Conservation (phyloP, 441 rosid genomes). For the Syzygium syzygioides region DNA sequence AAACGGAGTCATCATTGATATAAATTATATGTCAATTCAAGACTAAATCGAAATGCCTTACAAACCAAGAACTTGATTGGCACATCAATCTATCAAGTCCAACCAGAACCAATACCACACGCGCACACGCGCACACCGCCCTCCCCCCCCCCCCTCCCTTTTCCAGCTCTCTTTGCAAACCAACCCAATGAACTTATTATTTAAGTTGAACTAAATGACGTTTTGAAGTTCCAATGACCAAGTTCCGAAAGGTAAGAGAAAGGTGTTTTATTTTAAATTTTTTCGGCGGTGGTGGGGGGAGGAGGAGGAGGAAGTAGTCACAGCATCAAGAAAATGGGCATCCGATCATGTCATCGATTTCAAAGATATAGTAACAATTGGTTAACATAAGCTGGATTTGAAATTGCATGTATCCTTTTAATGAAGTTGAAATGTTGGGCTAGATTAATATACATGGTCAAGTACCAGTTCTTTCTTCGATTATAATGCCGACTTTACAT, state of each 20-base stretch:
- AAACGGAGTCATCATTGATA: background rate
- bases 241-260: background rate
- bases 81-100: background rate
- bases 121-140: too few relatives aligned
- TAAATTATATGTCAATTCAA: background rate
- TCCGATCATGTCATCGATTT: background rate
- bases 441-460: background rate
- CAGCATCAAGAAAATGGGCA: background rate
- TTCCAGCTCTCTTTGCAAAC: background rate
- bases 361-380: background rate
- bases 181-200: background rate
- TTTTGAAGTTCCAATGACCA: background rate
- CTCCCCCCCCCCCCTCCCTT: too few relatives aligned
- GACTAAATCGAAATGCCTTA: background rate
- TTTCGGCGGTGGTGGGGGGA: rapidly evolving
- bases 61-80: background rate
- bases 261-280: background rate
- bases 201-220: background rate
- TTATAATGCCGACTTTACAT: background rate
- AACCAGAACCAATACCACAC: background rate
- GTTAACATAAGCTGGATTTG: background rate
- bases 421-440: background rate
- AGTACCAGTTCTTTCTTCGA: background rate
- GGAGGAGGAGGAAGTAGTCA: background rate
- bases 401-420: background rate